Conservation (phyloP, 140 eudicot genomes). For the Senecio squalidus region DNA sequence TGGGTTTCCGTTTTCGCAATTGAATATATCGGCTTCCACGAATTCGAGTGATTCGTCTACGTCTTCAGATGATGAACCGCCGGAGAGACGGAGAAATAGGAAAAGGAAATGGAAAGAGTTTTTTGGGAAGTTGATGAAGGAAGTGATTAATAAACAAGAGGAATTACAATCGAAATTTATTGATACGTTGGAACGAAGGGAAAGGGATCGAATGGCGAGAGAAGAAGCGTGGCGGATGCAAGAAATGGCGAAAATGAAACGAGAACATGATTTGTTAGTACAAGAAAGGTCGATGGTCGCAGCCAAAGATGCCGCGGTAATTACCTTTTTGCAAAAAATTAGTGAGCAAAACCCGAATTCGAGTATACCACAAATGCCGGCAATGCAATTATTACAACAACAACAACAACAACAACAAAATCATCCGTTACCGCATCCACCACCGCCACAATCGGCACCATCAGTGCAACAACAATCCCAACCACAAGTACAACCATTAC, state of each 20-base stretch:
- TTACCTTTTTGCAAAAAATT: constrained; percentile 55
- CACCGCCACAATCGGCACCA: constrained; percentile 1
- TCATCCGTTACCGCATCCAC: constrained; percentile 10
- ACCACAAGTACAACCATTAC: background rate
- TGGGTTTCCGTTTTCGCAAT: constrained; percentile 26
- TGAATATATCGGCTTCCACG: constrained; percentile 32
- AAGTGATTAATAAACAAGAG: constrained; percentile 76
- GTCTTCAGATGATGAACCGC: constrained; percentile 74
- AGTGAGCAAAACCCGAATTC: constrained; percentile 41
- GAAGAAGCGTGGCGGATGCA: constrained; percentile 87
- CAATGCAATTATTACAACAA: constrained; percentile 25
- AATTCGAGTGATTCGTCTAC: constrained; percentile 64
- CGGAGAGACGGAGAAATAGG: constrained; percentile 44
- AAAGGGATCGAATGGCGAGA: constrained; percentile 60
- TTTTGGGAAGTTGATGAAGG: constrained; percentile 62
- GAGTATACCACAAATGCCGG: constrained; percentile 25
- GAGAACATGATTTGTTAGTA: constrained; percentile 68
- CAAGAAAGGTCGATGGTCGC: constrained; percentile 83
- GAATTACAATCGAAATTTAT: constrained; percentile 67
- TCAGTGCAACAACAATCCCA: background rate
- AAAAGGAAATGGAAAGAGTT: constrained; percentile 83
- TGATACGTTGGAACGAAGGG: constrained; percentile 70
- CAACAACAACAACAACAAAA: constrained; percentile 18
- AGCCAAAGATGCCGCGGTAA: constrained; percentile 73
- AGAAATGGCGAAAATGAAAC: constrained; percentile 62